A percentile compares a stretch with the other conserved stretches of the same genome.
Evolutionary conservation across 2,329 filamentous ascomycete genomes (phyloP).

Genomic region (Dichotomopilus funicola): DNA sequence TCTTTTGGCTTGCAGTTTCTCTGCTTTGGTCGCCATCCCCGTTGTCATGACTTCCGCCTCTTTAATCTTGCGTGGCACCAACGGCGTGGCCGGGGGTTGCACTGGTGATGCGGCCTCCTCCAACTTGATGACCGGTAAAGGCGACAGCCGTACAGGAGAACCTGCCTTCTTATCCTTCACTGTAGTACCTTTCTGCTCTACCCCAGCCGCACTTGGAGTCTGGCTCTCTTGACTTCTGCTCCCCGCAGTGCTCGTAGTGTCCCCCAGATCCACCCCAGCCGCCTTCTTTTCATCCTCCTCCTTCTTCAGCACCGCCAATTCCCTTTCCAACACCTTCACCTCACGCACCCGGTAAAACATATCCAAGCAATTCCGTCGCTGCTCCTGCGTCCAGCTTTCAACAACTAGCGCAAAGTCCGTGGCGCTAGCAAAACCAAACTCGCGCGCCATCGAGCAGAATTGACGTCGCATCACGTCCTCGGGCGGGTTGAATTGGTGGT

Average conservation of each 20-base stretch:
- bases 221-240: neutral
- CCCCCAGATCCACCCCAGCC: constrained; percentile 1
- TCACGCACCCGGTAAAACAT: constrained; percentile 68
- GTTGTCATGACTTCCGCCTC: neutral
- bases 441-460: constrained; percentile 83
- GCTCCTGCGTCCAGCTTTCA: constrained; percentile 81
- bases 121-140: neutral
- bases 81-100: neutral
- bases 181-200: neutral
- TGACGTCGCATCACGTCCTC: constrained; percentile 69
- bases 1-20: constrained; percentile 7
- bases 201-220: neutral
- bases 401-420: constrained; percentile 86
- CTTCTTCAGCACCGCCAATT: constrained; percentile 23
- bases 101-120: neutral
- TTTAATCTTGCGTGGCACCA: neutral
- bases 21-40: neutral
- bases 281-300: constrained; percentile 16
- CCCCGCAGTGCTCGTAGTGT: neutral
- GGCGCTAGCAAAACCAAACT: constrained; percentile 67
- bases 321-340: constrained; percentile 38
- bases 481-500: constrained; percentile 63
- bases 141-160: neutral
- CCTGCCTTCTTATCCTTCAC: neutral
- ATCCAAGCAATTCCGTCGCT: constrained; percentile 71